Base-by-base conservation (phyloP, 305 asterid genomes). In the Solanum chacoense region DNA sequence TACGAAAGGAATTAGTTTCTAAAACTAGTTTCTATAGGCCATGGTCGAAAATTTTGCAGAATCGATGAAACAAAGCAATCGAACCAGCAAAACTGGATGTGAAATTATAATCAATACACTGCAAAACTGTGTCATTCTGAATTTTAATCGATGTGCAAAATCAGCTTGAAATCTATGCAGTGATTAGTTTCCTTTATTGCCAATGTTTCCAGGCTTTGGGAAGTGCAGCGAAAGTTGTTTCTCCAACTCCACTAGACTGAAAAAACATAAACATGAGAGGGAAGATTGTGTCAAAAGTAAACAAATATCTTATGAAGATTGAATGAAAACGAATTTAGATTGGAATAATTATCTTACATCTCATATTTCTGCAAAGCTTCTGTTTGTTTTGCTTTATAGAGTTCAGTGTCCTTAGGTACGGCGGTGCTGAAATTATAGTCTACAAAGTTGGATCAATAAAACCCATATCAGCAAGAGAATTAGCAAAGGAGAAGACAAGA, bases 361-460 rank as follows among this genome's bases (percentile, higher is more conserved):
- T 94, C 94, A 89, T 94, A 96, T 88, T 96, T 96, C 40, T 91
- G 95, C 87, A 91, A 88, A 40, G 99, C 99, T 92, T 96, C 99
- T 77, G 90, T 92, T 12, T 92, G 94, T 89, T 95, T 96, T 18
- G 94, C 95, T 93, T 94, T 95, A 90, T 95, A 94, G 16, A 95
- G 91, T 88, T 94, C 98, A 81, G 93, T 91, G 89, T 94, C 98
- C 91, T 93, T 94, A 31, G 97, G 96, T n/a, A 93, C 72, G 89
- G 91, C 85, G 88, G 91, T 93, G 96, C 92, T 93, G 90, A 91
- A 75, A 89, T 92, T 92, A 86, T 90, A 93, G 88, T 94, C 98
- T 96, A 76, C 74, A 87, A 18, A 73, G 55, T 45, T 45, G 74
- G 55, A 31, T 31, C 45, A 32, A 55, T 8, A 76, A 42, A 76